Evolutionary conservation across 164 flowering plant genomes (phyloP).

Genomic region (Vitis rupestris): DNA sequence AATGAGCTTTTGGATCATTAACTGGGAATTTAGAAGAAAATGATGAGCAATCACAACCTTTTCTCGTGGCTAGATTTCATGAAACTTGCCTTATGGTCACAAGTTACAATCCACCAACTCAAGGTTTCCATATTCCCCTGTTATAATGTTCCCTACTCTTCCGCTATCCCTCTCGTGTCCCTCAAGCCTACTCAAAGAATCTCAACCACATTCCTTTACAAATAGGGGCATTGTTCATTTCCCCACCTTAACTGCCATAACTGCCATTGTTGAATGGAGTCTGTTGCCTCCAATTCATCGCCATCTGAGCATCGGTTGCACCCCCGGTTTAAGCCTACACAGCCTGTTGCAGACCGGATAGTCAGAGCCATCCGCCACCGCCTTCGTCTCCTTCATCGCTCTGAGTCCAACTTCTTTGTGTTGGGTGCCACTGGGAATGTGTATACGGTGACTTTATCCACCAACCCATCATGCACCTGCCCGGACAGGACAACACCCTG

Average conservation of each 20-base stretch:
- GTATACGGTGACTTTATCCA: constrained; percentile 61
- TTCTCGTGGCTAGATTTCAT: neutral
- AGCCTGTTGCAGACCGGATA: constrained; percentile 59
- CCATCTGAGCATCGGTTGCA: constrained; percentile 19
- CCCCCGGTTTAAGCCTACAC: constrained; percentile 28
- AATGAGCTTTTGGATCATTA: too few species aligned
- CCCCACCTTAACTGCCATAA: neutral
- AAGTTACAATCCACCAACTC: neutral
- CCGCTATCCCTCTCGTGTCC: constrained; percentile 46
- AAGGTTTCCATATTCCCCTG: constrained; percentile 8
- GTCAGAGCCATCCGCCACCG: constrained; percentile 68
- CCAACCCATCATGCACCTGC: constrained; percentile 72
- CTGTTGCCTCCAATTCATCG: constrained; percentile 45
- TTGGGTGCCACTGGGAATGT: constrained; percentile 87
- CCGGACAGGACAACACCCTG: constrained; percentile 80
- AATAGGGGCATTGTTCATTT: neutral
- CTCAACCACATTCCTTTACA: constrained; percentile 10
- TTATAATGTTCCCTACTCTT: constrained; percentile 5
- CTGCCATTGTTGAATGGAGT: constrained; percentile 26
- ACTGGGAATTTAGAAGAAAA: too few species aligned
- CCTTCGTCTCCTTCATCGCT: constrained; percentile 79
- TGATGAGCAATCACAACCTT: too few species aligned
- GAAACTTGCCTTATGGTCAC: constrained; percentile 16
- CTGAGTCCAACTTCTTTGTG: constrained; percentile 53
- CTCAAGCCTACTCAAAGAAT: constrained; percentile 39